These are phyloP conservation scores for Somion occarium DNA, from an alignment of 1,284 basidiomycete species.

Conservation along the genomic window DNA sequence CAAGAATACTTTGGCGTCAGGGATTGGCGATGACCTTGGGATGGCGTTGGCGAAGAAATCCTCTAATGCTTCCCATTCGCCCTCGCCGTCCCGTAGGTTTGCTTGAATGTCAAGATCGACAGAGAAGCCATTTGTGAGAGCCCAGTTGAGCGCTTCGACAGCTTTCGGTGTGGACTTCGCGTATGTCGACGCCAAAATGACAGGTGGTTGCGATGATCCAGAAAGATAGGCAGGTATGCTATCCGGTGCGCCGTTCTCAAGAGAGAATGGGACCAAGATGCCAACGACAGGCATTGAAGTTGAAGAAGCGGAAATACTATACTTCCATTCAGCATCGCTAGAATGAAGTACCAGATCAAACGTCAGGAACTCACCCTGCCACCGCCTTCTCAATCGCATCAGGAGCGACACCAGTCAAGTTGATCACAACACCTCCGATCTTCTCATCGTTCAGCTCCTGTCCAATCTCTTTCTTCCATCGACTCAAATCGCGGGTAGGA, in stretches of 20 bases:
- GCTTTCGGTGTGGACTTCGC: constrained; percentile 40
- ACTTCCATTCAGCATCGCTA: constrained; percentile 1
- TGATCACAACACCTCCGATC: constrained; percentile 49
- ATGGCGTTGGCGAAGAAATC: constrained; percentile 66
- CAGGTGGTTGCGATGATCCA: constrained; percentile 34
- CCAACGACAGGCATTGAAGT: constrained; percentile 24
- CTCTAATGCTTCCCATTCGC: constrained; percentile 68
- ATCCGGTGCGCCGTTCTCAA: constrained; percentile 40
- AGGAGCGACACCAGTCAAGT: constrained; percentile 30
- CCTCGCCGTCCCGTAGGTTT: constrained; percentile 43
- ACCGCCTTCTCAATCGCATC: constrained; percentile 38
- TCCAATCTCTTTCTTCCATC: constrained; percentile 52
- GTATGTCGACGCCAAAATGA: constrained; percentile 55
- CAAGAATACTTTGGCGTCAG: constrained; percentile 59
- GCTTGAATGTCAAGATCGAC: constrained; percentile 67
- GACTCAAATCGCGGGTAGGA: constrained; percentile 33
- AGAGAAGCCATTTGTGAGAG: constrained; percentile 52
- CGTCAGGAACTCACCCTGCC: constrained; percentile 19
- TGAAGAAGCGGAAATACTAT: constrained; percentile 1
- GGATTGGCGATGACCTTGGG: constrained; percentile 27
- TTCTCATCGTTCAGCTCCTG: constrained; percentile 37
- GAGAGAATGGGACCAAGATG: constrained; percentile 53
- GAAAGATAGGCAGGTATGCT: constrained; percentile 36
- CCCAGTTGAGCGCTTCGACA: constrained; percentile 55
- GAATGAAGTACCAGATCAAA: not conserved